phyloP scores from a whole-genome alignment of 208 protist genomes.

The Acanthamoeba healyi region DNA sequence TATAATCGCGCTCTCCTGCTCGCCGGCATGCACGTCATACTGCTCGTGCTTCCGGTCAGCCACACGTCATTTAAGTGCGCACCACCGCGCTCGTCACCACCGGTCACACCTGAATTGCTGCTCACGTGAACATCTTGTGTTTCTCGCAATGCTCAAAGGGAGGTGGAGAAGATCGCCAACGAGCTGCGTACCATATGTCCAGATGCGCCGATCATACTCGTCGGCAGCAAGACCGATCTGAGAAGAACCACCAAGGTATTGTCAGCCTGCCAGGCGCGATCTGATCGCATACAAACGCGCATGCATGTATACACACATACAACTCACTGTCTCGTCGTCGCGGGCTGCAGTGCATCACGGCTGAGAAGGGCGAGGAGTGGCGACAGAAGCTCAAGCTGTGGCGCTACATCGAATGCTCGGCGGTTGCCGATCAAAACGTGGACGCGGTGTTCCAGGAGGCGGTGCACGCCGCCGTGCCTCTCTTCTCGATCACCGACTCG shows the following conservation, averaged over 20 bases:
- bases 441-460: conserved; percentile 2
- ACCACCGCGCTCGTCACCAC: not conserved
- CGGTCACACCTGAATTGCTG: too few relatives aligned
- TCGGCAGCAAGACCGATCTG: conserved; percentile 27
- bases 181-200: conserved; percentile 26
- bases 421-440: not conserved
- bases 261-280: too few relatives aligned
- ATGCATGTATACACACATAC: too few relatives aligned
- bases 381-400: not conserved
- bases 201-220: conserved; percentile 17
- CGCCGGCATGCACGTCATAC: not conserved
- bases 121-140: not conserved
- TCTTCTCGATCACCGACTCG: conserved; percentile 11
- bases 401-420: conserved; percentile 21
- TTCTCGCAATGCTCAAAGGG: too few relatives aligned
- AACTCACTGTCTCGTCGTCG: too few relatives aligned
- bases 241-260: not conserved
- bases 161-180: conserved; percentile 1
- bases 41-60: not conserved
- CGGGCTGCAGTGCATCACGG: not conserved
- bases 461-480: not conserved
- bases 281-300: too few relatives aligned
- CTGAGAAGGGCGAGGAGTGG: conserved; percentile 8
- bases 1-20: conserved; percentile 9
- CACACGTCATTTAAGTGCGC: not conserved